These are phyloP conservation scores for Polytrichum formosum DNA, from an alignment of 225 moss, liverwort and hornwort species.

Conservation along the genomic window DNA sequence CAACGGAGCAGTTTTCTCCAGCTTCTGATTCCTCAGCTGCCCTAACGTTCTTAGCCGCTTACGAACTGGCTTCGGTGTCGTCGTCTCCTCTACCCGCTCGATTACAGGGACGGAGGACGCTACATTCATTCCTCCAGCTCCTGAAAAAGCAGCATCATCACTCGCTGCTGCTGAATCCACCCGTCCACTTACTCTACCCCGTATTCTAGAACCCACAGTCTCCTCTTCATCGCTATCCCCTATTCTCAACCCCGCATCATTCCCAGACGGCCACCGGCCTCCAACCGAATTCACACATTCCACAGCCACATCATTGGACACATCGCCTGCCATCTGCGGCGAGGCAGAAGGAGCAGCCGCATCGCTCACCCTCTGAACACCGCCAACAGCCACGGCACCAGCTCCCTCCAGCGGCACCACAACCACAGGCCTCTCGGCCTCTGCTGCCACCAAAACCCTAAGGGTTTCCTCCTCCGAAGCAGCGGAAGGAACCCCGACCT, in stretches of 20 bases:
- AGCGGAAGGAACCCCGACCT: neutral
- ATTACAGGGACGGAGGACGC: slow-evolving; percentile 11
- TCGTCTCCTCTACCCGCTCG: slow-evolving; percentile 3
- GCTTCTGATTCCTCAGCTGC: slow-evolving; percentile 60
- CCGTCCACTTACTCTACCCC: slow-evolving; percentile 30
- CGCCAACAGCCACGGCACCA: too few relatives aligned
- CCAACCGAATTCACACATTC: slow-evolving; percentile 6
- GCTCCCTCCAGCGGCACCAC: neutral
- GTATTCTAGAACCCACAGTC: slow-evolving; percentile 28
- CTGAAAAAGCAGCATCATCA: neutral
- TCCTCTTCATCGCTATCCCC: slow-evolving; percentile 40
- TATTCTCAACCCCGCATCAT: slow-evolving; percentile 6
- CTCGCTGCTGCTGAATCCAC: neutral
- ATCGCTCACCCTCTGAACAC: too few relatives aligned
- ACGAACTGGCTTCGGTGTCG: slow-evolving; percentile 41
- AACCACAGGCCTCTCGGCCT: neutral
- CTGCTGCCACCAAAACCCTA: slow-evolving; percentile 28
- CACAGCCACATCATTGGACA: slow-evolving; percentile 2
- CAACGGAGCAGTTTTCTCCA: slow-evolving; percentile 26
- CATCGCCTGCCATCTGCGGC: neutral
- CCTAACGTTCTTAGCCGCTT: slow-evolving; percentile 84
- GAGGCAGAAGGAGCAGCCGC: too few relatives aligned
- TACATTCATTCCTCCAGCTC: neutral
- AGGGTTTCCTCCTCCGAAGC: neutral
- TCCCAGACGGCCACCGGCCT: slow-evolving; percentile 8